Evolutionary conservation across 805 yeast species (phyloP).

Genomic region (Nakazawaea pomicola): DNA sequence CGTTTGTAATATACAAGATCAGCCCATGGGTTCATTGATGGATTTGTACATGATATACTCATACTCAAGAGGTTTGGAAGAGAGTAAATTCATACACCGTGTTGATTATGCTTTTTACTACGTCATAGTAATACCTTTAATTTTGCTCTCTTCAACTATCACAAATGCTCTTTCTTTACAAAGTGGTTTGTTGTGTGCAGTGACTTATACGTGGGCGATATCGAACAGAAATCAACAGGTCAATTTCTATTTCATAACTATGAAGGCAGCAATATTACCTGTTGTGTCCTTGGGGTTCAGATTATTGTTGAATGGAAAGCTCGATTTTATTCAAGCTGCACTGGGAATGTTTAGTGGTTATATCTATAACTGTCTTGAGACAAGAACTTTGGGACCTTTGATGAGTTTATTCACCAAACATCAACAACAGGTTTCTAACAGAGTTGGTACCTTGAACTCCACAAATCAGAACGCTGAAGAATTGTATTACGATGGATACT

Average conservation of each 20-base stretch:
- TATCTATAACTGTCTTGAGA: constrained; percentile 57
- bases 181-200: constrained; percentile 43
- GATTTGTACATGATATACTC: constrained; percentile 54
- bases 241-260: constrained; percentile 47
- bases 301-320: constrained; percentile 39
- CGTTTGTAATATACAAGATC: constrained; percentile 29
- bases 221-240: constrained; percentile 47
- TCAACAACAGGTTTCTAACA: constrained; percentile 19
- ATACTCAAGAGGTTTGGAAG: constrained; percentile 53
- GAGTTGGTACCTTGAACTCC: constrained; percentile 26
- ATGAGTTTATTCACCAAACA: constrained; percentile 26
- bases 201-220: constrained; percentile 61
- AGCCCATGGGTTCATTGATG: constrained; percentile 40
- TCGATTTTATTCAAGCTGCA: constrained; percentile 34
- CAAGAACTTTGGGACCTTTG: constrained; percentile 47
- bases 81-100: constrained; percentile 41
- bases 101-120: constrained; percentile 57
- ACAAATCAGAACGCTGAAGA: constrained; percentile 24
- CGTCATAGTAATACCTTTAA: constrained; percentile 42
- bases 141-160: constrained; percentile 29
- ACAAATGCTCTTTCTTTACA: constrained; percentile 25
- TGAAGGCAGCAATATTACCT: constrained; percentile 54
- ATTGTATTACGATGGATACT: constrained; percentile 47
- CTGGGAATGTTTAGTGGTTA: constrained; percentile 55
- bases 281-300: constrained; percentile 34